Percentiles rank a stretch among this genome's conserved stretches.
phyloP scores from a whole-genome alignment of 148 eudicot species.

The Rhododendron kiyosumense region DNA sequence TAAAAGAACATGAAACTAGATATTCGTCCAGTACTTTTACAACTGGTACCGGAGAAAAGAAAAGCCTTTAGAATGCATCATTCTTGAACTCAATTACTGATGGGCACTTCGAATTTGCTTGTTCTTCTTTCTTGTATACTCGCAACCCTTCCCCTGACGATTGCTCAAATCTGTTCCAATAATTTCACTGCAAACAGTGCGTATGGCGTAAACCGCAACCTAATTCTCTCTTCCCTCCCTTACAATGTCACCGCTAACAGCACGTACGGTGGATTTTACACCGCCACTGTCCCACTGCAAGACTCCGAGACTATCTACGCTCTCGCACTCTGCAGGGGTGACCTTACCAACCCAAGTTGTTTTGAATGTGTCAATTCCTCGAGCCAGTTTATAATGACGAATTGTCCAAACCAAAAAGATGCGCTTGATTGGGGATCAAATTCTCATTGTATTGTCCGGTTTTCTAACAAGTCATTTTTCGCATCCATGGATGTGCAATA shows the following conservation, averaged over 20 bases:
- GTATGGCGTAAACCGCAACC: neutral
- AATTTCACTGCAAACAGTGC: neutral
- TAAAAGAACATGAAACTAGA: too few species aligned
- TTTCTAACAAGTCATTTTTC: neutral
- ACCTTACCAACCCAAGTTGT: neutral
- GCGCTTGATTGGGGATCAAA: too few species aligned
- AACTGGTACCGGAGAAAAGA: too few species aligned
- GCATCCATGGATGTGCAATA: neutral
- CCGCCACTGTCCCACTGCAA: neutral
- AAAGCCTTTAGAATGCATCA: too few species aligned
- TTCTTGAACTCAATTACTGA: too few species aligned
- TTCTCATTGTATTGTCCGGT: neutral
- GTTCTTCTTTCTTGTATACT: neutral
- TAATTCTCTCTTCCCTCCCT: neutral
- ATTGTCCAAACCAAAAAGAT: too few species aligned
- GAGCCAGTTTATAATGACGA: too few species aligned
- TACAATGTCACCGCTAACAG: neutral
- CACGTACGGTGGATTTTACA: neutral
- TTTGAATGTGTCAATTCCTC: too few species aligned
- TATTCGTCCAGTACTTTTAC: too few species aligned
- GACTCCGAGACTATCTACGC: neutral
- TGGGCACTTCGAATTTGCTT: too few species aligned
- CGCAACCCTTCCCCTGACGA: neutral
- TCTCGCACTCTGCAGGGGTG: neutral
- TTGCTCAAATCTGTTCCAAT: neutral